Percentiles rank a stretch among this genome's conserved stretches.
Evolutionary conservation across 495 filamentous ascomycete genomes (phyloP).

Genomic region (Chlorociboria aeruginascens): DNA sequence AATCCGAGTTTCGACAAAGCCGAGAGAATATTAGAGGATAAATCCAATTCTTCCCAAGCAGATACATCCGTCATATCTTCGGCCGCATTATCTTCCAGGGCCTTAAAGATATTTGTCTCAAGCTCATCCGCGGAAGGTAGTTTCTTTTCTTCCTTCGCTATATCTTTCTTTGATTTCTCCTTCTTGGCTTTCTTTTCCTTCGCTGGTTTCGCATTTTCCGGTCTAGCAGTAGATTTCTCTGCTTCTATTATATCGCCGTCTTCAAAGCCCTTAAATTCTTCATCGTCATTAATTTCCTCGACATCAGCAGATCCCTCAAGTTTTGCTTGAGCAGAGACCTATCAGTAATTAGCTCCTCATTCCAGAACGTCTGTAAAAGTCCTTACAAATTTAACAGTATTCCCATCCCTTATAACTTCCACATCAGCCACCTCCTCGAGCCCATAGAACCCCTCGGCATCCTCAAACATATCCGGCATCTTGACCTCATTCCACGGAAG

Average conservation of each 20-base stretch:
- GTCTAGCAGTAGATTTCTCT: constrained; percentile 30
- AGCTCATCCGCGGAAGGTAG: neutral
- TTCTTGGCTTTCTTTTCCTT: constrained; percentile 22
- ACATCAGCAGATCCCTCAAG: neutral
- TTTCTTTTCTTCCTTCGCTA: constrained; percentile 15
- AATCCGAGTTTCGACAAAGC: constrained; percentile 73
- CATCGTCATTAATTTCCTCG: constrained; percentile 20
- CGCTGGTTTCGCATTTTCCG: constrained; percentile 20
- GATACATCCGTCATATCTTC: constrained; percentile 48
- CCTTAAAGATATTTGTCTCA: constrained; percentile 20
- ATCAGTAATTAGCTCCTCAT: neutral
- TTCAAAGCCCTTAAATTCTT: constrained; percentile 45
- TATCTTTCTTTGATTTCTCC: constrained; percentile 20
- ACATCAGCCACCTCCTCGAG: constrained; percentile 88
- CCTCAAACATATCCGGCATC: constrained; percentile 75
- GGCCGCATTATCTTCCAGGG: constrained; percentile 24
- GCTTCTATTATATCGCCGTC: constrained; percentile 25
- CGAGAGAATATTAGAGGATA: constrained; percentile 56
- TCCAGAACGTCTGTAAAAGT: neutral
- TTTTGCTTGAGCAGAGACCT: constrained; percentile 11
- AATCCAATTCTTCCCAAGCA: constrained; percentile 58
- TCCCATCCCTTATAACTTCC: constrained; percentile 53
- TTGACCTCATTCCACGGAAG: constrained; percentile 73
- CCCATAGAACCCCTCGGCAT: constrained; percentile 91
- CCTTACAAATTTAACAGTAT: constrained; percentile 42